Evolutionary conservation across 163 green algal species (phyloP).

Genomic region (Scenedesmus sp.): DNA sequence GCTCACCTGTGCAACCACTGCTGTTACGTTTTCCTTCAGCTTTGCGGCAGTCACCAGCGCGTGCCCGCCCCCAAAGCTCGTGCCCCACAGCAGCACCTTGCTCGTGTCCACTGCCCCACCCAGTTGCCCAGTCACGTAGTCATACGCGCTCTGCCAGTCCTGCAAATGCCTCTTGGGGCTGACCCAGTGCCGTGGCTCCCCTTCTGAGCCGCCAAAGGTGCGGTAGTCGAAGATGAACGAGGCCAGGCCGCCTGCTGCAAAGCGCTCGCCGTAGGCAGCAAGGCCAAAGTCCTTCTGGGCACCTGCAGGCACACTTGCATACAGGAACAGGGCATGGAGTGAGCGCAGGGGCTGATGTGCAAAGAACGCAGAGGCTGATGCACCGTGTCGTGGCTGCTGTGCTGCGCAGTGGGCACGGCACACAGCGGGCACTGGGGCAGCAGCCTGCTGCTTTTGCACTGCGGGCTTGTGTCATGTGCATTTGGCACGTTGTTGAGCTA

Average conservation of each 20-base stretch:
- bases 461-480: neutral
- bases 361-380: too few species aligned
- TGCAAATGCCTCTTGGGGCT: slow-evolving; percentile 54
- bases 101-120: slow-evolving; percentile 41
- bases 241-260: slow-evolving; percentile 44
- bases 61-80: slow-evolving; percentile 55
- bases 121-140: slow-evolving; percentile 27
- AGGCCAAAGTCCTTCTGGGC: slow-evolving; percentile 51
- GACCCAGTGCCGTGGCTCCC: slow-evolving; percentile 59
- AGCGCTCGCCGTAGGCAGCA: slow-evolving; percentile 24
- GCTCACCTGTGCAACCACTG: slow-evolving; percentile 50
- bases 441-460: neutral
- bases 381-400: neutral
- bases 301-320: neutral
- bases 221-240: slow-evolving; percentile 55
- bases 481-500: neutral
- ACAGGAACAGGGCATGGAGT: neutral
- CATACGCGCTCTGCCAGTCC: slow-evolving; percentile 55
- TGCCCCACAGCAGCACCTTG: slow-evolving; percentile 56
- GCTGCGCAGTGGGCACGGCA: neutral
- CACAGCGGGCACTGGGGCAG: too few species aligned
- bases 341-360: too few species aligned
- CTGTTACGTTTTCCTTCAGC: slow-evolving; percentile 25
- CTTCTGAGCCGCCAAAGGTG: slow-evolving; percentile 62
- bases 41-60: slow-evolving; percentile 33